Conservation (phyloP, 306 rosid genomes). For the Glycine soja region DNA sequence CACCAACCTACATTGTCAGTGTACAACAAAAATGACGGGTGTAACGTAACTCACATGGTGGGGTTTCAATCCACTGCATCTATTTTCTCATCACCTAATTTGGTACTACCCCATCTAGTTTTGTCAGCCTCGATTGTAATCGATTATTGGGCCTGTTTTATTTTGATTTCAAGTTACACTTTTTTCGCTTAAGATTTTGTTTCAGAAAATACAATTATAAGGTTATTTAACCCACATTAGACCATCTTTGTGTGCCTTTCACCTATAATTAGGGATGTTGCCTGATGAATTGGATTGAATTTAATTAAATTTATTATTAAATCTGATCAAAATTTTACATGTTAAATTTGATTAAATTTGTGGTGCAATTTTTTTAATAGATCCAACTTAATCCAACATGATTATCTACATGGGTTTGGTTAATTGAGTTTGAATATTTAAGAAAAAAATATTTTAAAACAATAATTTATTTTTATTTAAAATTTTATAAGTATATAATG, state of each 20-base stretch:
- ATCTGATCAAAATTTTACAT: no score
- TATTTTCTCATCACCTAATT: conserved; percentile 13
- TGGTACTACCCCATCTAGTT: background rate
- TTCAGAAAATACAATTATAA: background rate
- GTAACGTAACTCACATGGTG: conserved; percentile 30
- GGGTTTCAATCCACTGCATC: conserved; percentile 2
- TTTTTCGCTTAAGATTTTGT: background rate
- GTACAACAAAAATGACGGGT: conserved; percentile 16
- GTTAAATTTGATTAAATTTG: no score
- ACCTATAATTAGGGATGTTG: no score
- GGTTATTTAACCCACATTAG: background rate
- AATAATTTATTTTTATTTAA: no score
- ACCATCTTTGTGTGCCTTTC: background rate
- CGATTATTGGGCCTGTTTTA: background rate
- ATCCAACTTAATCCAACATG: no score
- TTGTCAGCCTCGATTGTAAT: background rate
- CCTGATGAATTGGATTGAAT: no score
- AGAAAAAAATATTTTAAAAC: no score
- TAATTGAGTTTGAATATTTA: no score
- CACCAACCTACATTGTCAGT: background rate
- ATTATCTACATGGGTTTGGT: no score
- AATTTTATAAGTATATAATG: no score
- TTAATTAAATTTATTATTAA: no score
- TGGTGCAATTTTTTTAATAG: no score
- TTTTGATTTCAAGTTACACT: background rate